A percentile compares a stretch with the other conserved stretches of the same genome.
These are phyloP conservation scores for Phaeosphaeriaceae sp. DNA, from an alignment of 2,329 filamentous ascomycete genomes.

Conservation along the genomic window DNA sequence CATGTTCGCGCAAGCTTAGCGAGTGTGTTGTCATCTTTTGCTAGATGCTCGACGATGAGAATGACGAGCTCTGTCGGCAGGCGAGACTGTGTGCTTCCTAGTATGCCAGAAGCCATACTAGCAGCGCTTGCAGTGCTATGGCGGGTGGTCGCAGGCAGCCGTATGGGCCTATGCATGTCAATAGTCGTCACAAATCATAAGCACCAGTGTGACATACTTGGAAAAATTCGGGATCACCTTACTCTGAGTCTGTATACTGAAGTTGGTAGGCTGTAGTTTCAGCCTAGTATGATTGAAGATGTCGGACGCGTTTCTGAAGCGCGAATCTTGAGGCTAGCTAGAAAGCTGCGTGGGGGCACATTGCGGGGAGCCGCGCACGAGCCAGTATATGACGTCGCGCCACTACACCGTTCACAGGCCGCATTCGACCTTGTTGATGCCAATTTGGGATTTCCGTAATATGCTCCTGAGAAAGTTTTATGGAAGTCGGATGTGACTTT, in stretches of 20 bases:
- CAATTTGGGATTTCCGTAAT: too few relatives aligned
- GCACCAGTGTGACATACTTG: not conserved
- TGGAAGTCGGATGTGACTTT: too few relatives aligned
- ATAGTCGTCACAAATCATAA: not conserved
- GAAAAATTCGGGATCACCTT: not conserved
- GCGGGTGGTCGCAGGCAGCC: not conserved
- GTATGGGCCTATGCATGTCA: not conserved
- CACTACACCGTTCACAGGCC: not conserved
- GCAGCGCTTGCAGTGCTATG: not conserved
- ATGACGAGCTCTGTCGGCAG: slow-evolving; percentile 41
- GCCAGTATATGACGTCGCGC: not conserved
- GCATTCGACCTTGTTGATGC: not conserved
- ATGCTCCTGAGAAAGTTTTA: too few relatives aligned
- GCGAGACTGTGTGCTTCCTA: slow-evolving; percentile 18
- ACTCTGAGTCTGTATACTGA: not conserved
- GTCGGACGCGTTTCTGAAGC: not conserved
- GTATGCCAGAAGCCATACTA: slow-evolving; percentile 22
- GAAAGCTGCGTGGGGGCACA: slow-evolving; percentile 2
- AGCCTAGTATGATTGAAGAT: not conserved
- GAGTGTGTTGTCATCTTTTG: slow-evolving; percentile 28
- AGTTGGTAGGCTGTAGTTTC: not conserved
- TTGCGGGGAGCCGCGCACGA: not conserved
- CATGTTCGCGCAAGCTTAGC: slow-evolving; percentile 40
- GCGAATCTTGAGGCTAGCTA: not conserved
- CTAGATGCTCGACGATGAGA: slow-evolving; percentile 35